Evolutionary conservation across 2,329 filamentous ascomycete species (phyloP), one percentile per base, ranked within the genome.

Genomic region (Botrytis pseudocinerea): DNA sequence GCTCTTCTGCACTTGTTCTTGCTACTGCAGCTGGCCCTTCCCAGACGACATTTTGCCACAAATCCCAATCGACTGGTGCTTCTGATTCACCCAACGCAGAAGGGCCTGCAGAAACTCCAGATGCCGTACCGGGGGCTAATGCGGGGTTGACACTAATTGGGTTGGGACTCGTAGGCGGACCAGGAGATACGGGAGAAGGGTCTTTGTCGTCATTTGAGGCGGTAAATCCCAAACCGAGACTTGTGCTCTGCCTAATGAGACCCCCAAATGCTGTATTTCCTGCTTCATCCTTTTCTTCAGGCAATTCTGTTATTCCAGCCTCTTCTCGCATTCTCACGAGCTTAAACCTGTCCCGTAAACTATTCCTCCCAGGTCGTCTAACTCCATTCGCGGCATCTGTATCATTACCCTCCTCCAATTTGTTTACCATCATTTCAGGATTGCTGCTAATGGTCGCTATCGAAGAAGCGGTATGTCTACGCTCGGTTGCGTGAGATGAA

Each of bases 41-140:
- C 77, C 98, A 97, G 48, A 99, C 96, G 6, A 99, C 92, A 38
- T 92, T 90, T 81, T 99, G 95, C 96, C 96, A 99, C 57, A 99
- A 84, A 82, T 99, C 96, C 96, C 96, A 99, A 80, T 99, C 94
- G n/a, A 99, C 96, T 38, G 93, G 91, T 25, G 86, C 85, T 40
- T 84, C 83, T 46, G 86, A 84, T 79, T 95, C 93, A 22, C 84
- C 83, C 75, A 91, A 87, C 35, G 90, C 89, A 4, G 93, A 91
- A 14, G 92, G 92, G 1, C 93, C 93, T 35, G 91, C 90, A 38
- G 91, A 91, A 60, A 95, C 89, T 9, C 95, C 95, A 18, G 93
- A 91, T 12, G 92, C 94, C 1, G 95, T 98, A 1, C 95, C 95
- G 0, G 95, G 95, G 0, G 94, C 91, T 62, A 98, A 85, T 73